Conservation (phyloP, 345 rosid species). For the Psidium friedrichsthalianum region DNA sequence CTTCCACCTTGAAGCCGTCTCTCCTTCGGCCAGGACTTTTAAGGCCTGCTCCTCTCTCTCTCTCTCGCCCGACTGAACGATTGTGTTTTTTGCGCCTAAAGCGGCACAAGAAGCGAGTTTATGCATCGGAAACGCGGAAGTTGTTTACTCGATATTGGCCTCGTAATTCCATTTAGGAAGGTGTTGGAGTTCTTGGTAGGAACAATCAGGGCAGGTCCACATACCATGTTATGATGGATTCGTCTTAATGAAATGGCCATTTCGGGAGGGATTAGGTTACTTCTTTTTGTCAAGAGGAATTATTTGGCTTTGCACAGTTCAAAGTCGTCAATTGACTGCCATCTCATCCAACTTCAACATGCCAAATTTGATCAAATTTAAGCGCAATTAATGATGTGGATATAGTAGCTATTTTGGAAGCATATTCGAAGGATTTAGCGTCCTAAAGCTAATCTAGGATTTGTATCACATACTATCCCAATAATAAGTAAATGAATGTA, state of each 20-base stretch:
- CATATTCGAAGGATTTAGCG: background rate
- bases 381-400: background rate
- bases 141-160: background rate
- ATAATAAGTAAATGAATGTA: background rate
- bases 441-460: background rate
- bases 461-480: background rate
- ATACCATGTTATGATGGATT: background rate
- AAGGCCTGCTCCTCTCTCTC: background rate
- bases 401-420: background rate
- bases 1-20: background rate
- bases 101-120: background rate
- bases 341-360: background rate
- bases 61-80: background rate
- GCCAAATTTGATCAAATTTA: background rate
- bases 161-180: background rate
- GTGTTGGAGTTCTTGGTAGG: background rate
- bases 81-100: background rate
- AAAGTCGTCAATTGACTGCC: background rate
- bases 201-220: background rate
- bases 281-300: background rate
- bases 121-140: background rate
- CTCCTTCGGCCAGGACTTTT: background rate
- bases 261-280: background rate
- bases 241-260: background rate
- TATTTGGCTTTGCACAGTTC: background rate